Conservation (phyloP, 2,329 filamentous ascomycete genomes). For the Phyllosticta citriasiana region DNA sequence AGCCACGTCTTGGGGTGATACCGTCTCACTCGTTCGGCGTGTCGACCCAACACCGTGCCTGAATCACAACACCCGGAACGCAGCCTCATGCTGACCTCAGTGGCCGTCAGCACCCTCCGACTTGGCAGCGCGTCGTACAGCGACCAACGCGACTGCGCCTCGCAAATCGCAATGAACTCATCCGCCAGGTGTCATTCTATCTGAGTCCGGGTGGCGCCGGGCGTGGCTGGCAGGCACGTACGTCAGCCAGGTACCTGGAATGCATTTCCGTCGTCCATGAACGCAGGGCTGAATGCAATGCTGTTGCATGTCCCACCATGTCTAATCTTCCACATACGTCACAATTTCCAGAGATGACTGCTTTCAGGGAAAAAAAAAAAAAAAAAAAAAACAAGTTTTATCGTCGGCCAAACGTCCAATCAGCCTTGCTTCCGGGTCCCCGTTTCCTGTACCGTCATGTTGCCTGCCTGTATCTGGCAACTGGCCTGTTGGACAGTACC, state of each 20-base stretch:
- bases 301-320: background rate
- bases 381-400: background rate
- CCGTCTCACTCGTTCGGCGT: background rate
- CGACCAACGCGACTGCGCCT: background rate
- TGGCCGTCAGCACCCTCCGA: background rate
- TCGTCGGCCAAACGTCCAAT: background rate
- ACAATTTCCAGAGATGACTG: background rate
- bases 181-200: background rate
- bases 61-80: background rate
- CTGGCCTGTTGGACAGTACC: background rate
- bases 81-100: background rate
- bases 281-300: background rate
- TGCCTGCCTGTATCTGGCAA: background rate
- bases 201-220: background rate
- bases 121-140: background rate
- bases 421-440: background rate
- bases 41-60: background rate
- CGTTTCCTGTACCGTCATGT: background rate
- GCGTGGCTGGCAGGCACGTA: background rate
- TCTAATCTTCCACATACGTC: background rate
- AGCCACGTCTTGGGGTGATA: background rate
- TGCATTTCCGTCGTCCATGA: background rate
- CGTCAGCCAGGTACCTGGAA: background rate
- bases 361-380: background rate
- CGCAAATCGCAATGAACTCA: background rate